phyloP scores from a whole-genome alignment of 108 stramenopile genomes.

The Poteriospumella lacustris region DNA sequence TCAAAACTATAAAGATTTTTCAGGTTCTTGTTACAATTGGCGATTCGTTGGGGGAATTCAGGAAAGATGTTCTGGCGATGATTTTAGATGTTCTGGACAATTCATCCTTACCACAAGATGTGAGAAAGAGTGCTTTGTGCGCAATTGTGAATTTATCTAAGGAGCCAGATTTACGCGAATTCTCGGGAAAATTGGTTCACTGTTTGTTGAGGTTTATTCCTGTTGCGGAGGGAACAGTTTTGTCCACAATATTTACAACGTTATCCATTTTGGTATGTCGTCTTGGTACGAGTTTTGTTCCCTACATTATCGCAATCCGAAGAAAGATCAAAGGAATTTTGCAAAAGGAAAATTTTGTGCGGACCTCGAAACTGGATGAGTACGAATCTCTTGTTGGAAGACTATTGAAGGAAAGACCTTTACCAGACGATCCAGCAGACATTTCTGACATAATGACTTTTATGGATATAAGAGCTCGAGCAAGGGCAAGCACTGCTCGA shows the following conservation, averaged over 20 bases:
- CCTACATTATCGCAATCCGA: neutral
- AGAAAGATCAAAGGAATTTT: neutral
- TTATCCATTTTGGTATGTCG: neutral
- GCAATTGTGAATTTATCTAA: neutral
- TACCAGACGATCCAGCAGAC: slow-evolving; percentile 13
- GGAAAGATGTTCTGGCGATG: neutral
- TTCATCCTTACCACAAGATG: neutral
- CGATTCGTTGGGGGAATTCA: neutral
- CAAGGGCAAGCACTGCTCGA: neutral
- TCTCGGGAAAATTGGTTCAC: neutral
- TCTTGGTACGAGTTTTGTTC: slow-evolving; percentile 9
- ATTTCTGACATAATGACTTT: neutral
- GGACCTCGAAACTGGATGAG: neutral
- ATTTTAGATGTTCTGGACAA: slow-evolving; percentile 5
- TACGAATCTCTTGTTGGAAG: slow-evolving; percentile 6
- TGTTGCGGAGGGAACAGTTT: neutral
- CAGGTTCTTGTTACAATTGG: neutral
- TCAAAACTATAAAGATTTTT: neutral
- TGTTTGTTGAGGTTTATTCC: neutral
- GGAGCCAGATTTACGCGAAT: neutral
- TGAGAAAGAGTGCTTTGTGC: slow-evolving; percentile 3
- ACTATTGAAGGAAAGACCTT: slow-evolving; percentile 5
- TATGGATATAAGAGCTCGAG: neutral
- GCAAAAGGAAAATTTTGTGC: neutral
- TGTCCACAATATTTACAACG: neutral